Evolutionary conservation across 176 grass and related monocot species (phyloP).

Genomic region (Saccharum spontaneum): DNA sequence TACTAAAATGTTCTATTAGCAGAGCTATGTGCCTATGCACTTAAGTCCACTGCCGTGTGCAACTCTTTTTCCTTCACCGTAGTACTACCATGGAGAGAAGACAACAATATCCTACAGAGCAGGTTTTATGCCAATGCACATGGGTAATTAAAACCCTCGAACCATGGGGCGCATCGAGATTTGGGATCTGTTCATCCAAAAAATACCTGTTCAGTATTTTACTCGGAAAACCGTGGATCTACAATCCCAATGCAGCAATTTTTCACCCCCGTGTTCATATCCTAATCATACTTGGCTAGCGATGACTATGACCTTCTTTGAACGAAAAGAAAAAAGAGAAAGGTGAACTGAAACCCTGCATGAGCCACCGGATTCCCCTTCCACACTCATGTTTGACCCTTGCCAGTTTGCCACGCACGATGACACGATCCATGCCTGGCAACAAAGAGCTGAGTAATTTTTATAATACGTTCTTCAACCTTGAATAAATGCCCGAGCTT

Average conservation of each 20-base stretch:
- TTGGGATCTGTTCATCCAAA: constrained; percentile 6
- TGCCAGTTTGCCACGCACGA: background rate
- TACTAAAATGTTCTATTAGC: too few species aligned
- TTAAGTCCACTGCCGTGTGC: background rate
- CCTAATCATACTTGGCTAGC: background rate
- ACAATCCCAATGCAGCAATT: constrained; percentile 17
- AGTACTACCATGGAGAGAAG: background rate
- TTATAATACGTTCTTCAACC: background rate
- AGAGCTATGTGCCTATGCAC: too few species aligned
- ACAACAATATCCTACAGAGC: background rate
- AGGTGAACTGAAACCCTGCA: background rate
- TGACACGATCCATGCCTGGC: constrained; percentile 2
- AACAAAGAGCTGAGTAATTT: background rate
- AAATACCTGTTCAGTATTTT: constrained; percentile 16
- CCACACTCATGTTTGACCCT: constrained; percentile 2
- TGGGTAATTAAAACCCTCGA: constrained; percentile 37
- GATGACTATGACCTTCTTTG: too few species aligned
- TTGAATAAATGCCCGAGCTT: background rate
- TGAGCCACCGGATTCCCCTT: constrained; percentile 1
- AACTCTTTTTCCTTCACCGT: background rate
- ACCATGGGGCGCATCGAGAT: constrained; percentile 33
- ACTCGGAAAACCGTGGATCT: background rate
- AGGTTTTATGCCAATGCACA: constrained; percentile 37
- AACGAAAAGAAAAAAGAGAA: background rate
- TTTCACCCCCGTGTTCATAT: background rate